phyloP scores from a whole-genome alignment of 2,329 filamentous ascomycete species.

The Fusarium tjaetaba region DNA sequence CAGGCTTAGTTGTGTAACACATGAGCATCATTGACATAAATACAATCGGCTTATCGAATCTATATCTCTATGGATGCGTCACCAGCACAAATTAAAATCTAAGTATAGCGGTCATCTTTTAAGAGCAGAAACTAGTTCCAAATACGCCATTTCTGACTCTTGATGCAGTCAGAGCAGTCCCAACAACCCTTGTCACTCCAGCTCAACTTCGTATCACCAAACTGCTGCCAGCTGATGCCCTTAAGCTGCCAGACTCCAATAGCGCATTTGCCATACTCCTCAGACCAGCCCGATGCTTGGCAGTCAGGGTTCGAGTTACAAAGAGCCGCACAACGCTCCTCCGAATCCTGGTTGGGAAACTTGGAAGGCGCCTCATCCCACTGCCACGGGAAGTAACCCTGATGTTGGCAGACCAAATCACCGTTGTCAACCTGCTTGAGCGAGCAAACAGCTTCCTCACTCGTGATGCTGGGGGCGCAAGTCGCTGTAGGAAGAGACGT shows the following conservation, averaged over 20 bases:
- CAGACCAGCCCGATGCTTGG: not conserved
- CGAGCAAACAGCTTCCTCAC: constrained; percentile 1
- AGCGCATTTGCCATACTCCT: not conserved
- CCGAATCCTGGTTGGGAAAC: constrained; percentile 3
- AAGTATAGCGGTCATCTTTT: no score
- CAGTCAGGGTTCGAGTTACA: constrained; percentile 14
- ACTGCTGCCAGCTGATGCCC: not conserved
- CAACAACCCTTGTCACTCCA: constrained; percentile 18
- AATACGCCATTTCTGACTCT: constrained; percentile 8
- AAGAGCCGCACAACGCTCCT: constrained; percentile 3
- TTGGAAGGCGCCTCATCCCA: not conserved
- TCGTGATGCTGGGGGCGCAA: not conserved
- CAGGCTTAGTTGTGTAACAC: no score
- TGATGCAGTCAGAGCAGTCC: constrained; percentile 6
- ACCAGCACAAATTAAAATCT: no score
- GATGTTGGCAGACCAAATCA: not conserved
- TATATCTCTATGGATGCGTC: no score
- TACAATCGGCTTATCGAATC: no score
- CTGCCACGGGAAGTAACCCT: not conserved
- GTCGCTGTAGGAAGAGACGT: not conserved
- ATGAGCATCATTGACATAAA: no score
- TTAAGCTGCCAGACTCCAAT: not conserved
- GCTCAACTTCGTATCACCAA: not conserved
- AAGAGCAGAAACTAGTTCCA: not conserved
- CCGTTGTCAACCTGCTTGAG: not conserved